These are phyloP conservation scores for Globisporangium nunn DNA, from an alignment of 352 stramenopile species.

Conservation along the genomic window DNA sequence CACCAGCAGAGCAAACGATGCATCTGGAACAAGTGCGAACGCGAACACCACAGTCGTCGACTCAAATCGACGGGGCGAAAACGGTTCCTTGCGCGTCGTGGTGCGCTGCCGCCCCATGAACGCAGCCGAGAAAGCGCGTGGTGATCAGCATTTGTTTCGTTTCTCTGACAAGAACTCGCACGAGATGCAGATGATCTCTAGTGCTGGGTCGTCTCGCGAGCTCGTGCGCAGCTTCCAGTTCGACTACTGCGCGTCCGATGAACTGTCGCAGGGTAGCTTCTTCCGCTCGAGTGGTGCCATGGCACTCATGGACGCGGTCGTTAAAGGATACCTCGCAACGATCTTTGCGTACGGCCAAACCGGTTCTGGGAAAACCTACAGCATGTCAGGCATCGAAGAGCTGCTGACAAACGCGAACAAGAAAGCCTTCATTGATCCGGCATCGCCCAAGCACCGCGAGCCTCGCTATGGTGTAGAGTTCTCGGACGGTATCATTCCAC, in stretches of 20 bases:
- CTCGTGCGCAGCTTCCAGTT: slow-evolving; percentile 76
- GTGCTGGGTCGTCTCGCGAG: slow-evolving; percentile 31
- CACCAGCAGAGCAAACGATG: not conserved
- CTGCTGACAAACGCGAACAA: slow-evolving; percentile 27
- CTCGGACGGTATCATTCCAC: slow-evolving; percentile 67
- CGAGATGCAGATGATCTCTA: slow-evolving; percentile 52
- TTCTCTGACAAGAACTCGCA: slow-evolving; percentile 36
- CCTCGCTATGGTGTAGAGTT: slow-evolving; percentile 15
- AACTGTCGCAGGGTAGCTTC: slow-evolving; percentile 54
- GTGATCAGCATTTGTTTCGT: slow-evolving; percentile 47
- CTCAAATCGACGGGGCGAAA: slow-evolving; percentile 9
- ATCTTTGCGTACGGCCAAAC: slow-evolving; percentile 68
- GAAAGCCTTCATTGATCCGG: slow-evolving; percentile 7
- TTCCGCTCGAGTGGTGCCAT: slow-evolving; percentile 55
- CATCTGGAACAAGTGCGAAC: not conserved
- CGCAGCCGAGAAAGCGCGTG: slow-evolving; percentile 28
- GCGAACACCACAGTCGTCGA: not conserved
- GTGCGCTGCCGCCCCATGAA: slow-evolving; percentile 65
- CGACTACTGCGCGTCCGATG: slow-evolving; percentile 57
- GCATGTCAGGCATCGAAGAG: slow-evolving; percentile 74
- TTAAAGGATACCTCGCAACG: slow-evolving; percentile 62
- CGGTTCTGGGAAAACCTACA: slow-evolving; percentile 68
- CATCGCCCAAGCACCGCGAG: not conserved
- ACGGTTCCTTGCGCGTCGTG: slow-evolving; percentile 43
- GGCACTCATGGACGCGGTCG: slow-evolving; percentile 54